Evolutionary conservation across 805 yeast genomes (phyloP), one percentile per base, ranked within the genome.

Genomic region (Kodamaea laetipori): DNA sequence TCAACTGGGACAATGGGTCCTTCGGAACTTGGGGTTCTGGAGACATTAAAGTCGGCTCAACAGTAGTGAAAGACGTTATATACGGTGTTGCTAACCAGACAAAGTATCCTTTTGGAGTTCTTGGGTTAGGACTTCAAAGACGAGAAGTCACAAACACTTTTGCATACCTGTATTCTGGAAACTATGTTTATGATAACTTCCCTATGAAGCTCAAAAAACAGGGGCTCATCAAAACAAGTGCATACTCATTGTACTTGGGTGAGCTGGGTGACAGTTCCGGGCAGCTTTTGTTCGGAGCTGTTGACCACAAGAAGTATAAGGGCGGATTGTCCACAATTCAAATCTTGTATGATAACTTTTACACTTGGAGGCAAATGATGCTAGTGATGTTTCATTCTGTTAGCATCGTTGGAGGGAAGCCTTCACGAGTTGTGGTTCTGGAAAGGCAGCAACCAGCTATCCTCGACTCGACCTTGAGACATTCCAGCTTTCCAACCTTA

Each of bases 211-310:
- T 70, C 47, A 58, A 50, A 40, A 49, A 41, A 10, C 34, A 15
- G 18, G 49, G 49, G 1, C 5, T 41, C 10, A 51, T 43, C 21
- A 6, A 21, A 10, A 44, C 28, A 16, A 43, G 47, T 9, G 42
- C 45, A 3, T 51, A 49, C 34, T 49, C 53, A 4, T 10, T 52
- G 12, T 52, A 50, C 39, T 43, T 55, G 45, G 47, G 46, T 37
- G 47, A 50, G 7, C 35, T 52, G 2, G 40, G 44, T 23, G 43
- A 32, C 9, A 46, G 41, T 11, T 23, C 45, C 4, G 71, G 70
- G 6, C 61, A 71, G n/a, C 66, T 85, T 15, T 58, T 85, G 36
- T 85, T 85, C 66, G 92, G 94, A 39, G 94, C 83, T 24, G 74
- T 81, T 16, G 92, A 85, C 54, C 76, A 74, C 46, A 71, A 77